phyloP scores from a whole-genome alignment of 257 asterid genomes.

The Misopates orontium region DNA sequence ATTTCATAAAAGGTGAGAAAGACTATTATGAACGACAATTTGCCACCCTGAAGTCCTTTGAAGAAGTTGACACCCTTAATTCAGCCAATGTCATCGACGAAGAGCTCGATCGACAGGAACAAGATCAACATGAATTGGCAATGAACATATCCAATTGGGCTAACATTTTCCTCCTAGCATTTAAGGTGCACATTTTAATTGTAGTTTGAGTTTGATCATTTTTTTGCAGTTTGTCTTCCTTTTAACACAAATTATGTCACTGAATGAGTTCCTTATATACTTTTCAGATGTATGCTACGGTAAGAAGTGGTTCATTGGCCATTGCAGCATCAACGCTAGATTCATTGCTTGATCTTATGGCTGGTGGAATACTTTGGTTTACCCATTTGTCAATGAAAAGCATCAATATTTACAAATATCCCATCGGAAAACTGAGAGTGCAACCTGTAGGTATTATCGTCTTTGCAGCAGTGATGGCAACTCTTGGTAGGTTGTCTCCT shows the following conservation, averaged over 20 bases:
- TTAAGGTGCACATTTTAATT: constrained; percentile 38
- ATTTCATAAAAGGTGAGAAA: constrained; percentile 46
- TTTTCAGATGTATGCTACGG: constrained; percentile 57
- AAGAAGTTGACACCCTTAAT: constrained; percentile 59
- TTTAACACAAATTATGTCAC: no score
- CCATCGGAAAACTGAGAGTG: constrained; percentile 66
- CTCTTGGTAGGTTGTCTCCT: constrained; percentile 48
- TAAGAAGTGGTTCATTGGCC: constrained; percentile 67
- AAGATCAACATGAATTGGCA: constrained; percentile 60
- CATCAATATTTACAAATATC: constrained; percentile 70
- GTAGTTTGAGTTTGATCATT: no score
- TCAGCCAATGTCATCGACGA: constrained; percentile 44
- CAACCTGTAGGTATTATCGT: constrained; percentile 81
- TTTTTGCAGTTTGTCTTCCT: no score
- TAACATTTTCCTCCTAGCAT: constrained; percentile 60
- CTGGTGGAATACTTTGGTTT: constrained; percentile 72
- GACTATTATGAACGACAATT: constrained; percentile 72
- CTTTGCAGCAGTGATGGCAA: constrained; percentile 73
- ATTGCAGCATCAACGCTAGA: constrained; percentile 74
- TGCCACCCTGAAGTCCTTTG: constrained; percentile 66
- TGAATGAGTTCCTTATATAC: not conserved
- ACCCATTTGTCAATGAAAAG: constrained; percentile 72
- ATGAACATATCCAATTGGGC: constrained; percentile 70
- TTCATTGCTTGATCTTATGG: constrained; percentile 74
- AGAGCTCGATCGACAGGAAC: constrained; percentile 44